A percentile compares a stretch with the other conserved stretches of the same genome.
These are phyloP conservation scores for Agaricus bisporus DNA, from an alignment of 768 basidiomycete species.

Conservation along the genomic window DNA sequence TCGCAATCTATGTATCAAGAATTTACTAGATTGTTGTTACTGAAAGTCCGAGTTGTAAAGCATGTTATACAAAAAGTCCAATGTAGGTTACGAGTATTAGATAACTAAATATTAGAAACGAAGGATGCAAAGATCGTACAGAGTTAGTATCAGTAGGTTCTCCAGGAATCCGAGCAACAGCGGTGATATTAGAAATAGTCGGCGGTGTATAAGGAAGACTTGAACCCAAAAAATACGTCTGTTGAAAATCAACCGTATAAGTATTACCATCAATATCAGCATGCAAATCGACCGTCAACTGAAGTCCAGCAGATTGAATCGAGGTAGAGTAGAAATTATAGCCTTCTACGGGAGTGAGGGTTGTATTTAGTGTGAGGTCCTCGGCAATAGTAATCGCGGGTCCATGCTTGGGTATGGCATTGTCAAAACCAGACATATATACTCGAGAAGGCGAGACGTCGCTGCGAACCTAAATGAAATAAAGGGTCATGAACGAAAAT, in stretches of 20 bases:
- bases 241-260: slow-evolving; percentile 13
- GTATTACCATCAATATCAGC: slow-evolving; percentile 8
- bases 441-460: too few relatives aligned
- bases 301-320: slow-evolving; percentile 6
- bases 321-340: slow-evolving; percentile 12
- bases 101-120: not conserved
- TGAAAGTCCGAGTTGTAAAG: too few relatives aligned
- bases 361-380: not conserved
- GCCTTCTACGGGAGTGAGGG: slow-evolving; percentile 8
- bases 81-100: too few relatives aligned
- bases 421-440: too few relatives aligned
- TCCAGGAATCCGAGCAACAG: not conserved
- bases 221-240: slow-evolving; percentile 12
- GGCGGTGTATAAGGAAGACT: slow-evolving; percentile 11
- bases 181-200: slow-evolving; percentile 1
- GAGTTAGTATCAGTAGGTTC: not conserved
- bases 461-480: too few relatives aligned
- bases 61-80: too few relatives aligned
- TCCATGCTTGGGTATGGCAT: too few relatives aligned
- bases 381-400: too few relatives aligned
- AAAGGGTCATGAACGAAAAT: too few relatives aligned
- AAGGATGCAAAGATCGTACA: not conserved
- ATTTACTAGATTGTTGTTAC: too few relatives aligned
- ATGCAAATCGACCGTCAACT: slow-evolving; percentile 10
- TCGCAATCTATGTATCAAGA: too few relatives aligned